Conservation (phyloP, 202 grass and related monocot species). For the Elaeis oleifera region DNA sequence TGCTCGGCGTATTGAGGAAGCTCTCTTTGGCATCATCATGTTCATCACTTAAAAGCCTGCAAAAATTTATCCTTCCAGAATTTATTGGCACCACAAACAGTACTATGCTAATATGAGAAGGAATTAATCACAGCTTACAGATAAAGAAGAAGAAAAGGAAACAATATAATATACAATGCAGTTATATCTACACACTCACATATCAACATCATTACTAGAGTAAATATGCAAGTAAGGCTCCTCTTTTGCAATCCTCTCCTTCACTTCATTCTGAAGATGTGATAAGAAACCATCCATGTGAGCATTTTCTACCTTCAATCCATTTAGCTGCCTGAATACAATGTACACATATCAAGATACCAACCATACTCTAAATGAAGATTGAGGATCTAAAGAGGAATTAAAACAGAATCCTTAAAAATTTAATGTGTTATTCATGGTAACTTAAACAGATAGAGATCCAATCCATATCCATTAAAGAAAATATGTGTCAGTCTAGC, state of each 20-base stretch:
- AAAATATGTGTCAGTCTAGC: no score
- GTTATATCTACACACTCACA: constrained; percentile 39
- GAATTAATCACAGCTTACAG: no score
- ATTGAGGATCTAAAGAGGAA: no score
- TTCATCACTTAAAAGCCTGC: constrained; percentile 65
- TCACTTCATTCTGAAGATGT: constrained; percentile 74
- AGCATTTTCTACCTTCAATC: constrained; percentile 49
- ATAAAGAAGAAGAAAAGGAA: neutral
- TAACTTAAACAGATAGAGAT: no score
- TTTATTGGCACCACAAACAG: constrained; percentile 1
- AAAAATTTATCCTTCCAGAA: constrained; percentile 37
- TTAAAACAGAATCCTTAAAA: no score
- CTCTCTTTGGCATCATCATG: constrained; percentile 27
- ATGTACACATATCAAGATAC: neutral
- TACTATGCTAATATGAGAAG: no score
- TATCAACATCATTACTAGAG: constrained; percentile 77
- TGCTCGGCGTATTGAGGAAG: constrained; percentile 39
- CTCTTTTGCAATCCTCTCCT: constrained; percentile 69
- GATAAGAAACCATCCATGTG: constrained; percentile 81
- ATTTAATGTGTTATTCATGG: no score
- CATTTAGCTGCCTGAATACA: constrained; percentile 69
- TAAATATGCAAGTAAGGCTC: constrained; percentile 71
- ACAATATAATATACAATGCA: neutral
- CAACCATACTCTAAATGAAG: neutral
- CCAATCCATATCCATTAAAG: no score